Conservation (phyloP, 2,329 filamentous ascomycete species). For the Monosporascus sp. region DNA sequence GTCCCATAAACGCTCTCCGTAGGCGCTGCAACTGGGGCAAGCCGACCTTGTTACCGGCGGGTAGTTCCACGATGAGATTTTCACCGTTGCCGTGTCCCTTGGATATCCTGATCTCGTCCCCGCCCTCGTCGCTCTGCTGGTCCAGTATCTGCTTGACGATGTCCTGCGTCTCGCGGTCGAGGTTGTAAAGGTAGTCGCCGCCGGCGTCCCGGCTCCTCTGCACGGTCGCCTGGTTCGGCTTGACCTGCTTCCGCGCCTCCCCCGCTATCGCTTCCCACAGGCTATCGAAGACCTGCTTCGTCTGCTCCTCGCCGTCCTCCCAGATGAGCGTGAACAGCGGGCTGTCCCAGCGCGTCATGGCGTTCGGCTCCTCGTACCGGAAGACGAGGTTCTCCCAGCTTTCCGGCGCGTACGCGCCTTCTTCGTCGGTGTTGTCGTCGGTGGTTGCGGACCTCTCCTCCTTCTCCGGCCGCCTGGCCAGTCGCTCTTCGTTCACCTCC, state of each 20-base stretch:
- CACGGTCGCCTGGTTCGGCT: constrained; percentile 72
- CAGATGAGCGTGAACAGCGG: constrained; percentile 75
- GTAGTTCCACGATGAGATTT: constrained; percentile 58
- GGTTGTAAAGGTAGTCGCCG: constrained; percentile 71
- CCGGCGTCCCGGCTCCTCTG: constrained; percentile 56
- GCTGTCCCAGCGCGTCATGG: constrained; percentile 79
- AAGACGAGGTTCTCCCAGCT: constrained; percentile 79
- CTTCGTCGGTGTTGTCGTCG: constrained; percentile 28
- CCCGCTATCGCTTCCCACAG: constrained; percentile 72
- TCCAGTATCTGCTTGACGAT: constrained; percentile 66
- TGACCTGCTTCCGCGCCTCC: constrained; percentile 57
- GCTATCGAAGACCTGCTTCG: constrained; percentile 50
- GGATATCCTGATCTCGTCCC: constrained; percentile 50
- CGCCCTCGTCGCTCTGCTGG: constrained; percentile 62
- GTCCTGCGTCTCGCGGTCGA: constrained; percentile 74
- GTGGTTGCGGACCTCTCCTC: constrained; percentile 30
- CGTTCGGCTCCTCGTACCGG: constrained; percentile 80
- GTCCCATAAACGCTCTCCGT: constrained; percentile 68
- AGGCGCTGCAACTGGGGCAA: constrained; percentile 73
- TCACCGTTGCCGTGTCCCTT: constrained; percentile 29
- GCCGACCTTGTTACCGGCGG: constrained; percentile 56
- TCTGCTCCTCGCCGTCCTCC: constrained; percentile 64
- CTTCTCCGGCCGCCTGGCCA: constrained; percentile 37
- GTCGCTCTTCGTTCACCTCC: constrained; percentile 55
- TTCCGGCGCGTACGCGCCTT: constrained; percentile 44